These are phyloP conservation scores for Ustilago shanxiensis DNA, from an alignment of 1,284 basidiomycete genomes.

Conservation along the genomic window DNA sequence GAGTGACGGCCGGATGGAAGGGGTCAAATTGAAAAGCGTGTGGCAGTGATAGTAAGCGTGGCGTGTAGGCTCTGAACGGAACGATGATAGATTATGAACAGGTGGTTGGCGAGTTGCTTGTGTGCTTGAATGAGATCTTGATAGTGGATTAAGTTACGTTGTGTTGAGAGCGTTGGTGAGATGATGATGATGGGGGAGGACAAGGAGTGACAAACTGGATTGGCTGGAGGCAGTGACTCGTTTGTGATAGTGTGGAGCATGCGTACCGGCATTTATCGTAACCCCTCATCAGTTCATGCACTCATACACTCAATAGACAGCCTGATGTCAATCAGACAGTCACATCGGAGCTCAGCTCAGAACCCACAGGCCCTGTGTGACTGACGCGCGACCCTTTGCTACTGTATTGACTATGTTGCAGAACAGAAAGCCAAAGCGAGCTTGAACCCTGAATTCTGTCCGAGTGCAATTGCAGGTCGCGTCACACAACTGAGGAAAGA, in stretches of 20 bases:
- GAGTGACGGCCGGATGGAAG: background rate
- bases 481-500: too few relatives aligned
- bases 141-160: background rate
- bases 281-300: too few relatives aligned
- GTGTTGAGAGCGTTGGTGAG: background rate
- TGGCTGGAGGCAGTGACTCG: background rate
- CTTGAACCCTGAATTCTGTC: too few relatives aligned
- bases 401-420: too few relatives aligned
- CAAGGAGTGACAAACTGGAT: background rate
- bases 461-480: too few relatives aligned
- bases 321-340: too few relatives aligned
- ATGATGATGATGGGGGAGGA: background rate
- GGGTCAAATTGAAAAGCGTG: background rate
- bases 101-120: background rate
- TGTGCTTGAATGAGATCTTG: constrained; percentile 1
- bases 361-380: too few relatives aligned
- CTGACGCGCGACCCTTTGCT: too few relatives aligned
- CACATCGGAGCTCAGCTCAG: too few relatives aligned
- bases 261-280: background rate
- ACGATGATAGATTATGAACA: background rate
- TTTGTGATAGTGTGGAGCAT: constrained; percentile 4
- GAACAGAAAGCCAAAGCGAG: too few relatives aligned
- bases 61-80: background rate
- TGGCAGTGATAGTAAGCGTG: background rate
- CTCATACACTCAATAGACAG: too few relatives aligned